Evolutionary conservation across 2,329 filamentous ascomycete genomes (phyloP).

Genomic region (Nemania abortiva): DNA sequence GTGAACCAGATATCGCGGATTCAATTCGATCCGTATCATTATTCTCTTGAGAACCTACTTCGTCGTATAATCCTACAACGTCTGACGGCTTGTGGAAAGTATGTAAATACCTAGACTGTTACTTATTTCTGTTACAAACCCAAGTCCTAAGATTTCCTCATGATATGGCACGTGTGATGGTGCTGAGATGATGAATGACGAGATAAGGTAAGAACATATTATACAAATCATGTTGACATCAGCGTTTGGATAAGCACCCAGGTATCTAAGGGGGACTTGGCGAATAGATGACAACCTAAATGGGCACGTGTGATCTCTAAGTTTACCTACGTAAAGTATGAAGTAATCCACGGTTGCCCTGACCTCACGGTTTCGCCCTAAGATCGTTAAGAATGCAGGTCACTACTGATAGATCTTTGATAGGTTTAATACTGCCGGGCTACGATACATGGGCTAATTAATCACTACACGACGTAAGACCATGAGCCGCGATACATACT

Average conservation of each 20-base stretch:
- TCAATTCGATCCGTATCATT: background rate
- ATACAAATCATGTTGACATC: background rate
- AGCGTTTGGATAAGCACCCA: background rate
- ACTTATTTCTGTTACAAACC: background rate
- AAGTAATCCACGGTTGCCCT: background rate
- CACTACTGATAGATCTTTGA: background rate
- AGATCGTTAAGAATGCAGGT: background rate
- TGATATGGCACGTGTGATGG: background rate
- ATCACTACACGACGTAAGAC: background rate
- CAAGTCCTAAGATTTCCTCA: background rate
- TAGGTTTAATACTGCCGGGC: background rate
- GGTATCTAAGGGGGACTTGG: background rate
- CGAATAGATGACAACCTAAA: background rate
- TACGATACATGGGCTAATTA: background rate
- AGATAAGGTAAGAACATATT: background rate
- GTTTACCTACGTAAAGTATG: background rate
- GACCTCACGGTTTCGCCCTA: background rate
- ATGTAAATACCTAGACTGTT: background rate
- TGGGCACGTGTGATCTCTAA: background rate
- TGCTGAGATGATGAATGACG: background rate
- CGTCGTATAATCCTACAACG: background rate
- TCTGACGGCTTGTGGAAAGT: background rate
- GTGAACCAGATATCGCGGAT: background rate
- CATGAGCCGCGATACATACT: background rate
- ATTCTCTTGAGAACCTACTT: background rate